Conservation (phyloP, 805 yeast species). For the fission yeast (Schizosaccharomyces pombe) region DNA sequence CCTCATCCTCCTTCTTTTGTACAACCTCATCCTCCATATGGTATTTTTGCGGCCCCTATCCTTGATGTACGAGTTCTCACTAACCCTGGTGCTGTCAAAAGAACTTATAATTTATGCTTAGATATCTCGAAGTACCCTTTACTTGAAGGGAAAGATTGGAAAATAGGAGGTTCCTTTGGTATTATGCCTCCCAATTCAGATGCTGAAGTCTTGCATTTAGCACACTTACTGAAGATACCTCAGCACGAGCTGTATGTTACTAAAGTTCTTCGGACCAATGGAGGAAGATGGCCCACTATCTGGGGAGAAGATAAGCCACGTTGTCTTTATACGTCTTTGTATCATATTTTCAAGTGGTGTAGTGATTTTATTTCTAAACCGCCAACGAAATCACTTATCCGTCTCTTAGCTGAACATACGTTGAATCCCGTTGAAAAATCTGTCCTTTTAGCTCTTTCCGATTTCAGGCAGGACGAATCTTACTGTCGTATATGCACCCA, state of each 20-base stretch:
- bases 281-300: conserved; percentile 14
- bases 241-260: conserved; percentile 4
- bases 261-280: conserved; percentile 7
- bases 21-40: conserved; percentile 12
- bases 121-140: conserved; percentile 12
- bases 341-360: conserved; percentile 12
- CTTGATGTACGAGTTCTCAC: conserved; percentile 10
- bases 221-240: conserved; percentile 7
- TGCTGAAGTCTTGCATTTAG: conserved; percentile 9
- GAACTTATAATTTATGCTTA: conserved; percentile 12
- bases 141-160: conserved; percentile 13
- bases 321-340: conserved; percentile 6
- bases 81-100: conserved; percentile 10
- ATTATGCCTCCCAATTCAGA: conserved; percentile 12
- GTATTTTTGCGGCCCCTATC: conserved; percentile 10
- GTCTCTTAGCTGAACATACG: conserved; percentile 9
- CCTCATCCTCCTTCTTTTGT: conserved; percentile 9
- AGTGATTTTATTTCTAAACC: conserved; percentile 11
- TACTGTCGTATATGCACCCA: neutral
- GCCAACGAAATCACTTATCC: conserved; percentile 9
- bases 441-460: conserved; percentile 9
- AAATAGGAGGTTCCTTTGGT: conserved; percentile 14
- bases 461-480: neutral
- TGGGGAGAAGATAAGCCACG: conserved; percentile 13
- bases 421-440: conserved; percentile 7